phyloP scores from a whole-genome alignment of 805 yeast genomes.

The Candida montana region DNA sequence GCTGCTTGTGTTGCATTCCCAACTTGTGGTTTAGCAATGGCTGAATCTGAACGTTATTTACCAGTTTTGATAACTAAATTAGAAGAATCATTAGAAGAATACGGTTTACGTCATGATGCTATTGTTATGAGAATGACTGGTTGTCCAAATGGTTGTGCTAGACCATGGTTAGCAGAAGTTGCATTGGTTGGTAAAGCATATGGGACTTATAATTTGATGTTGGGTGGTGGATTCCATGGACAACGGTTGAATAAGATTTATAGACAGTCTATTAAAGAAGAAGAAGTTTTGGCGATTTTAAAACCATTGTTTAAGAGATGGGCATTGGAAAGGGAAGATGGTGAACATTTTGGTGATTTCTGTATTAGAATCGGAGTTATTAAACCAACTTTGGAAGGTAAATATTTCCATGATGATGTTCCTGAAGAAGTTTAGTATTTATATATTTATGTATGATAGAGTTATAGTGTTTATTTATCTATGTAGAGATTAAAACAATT shows the following conservation, averaged over 20 bases:
- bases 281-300: constrained; percentile 71
- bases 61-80: constrained; percentile 78
- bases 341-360: constrained; percentile 95
- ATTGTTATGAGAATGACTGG: constrained; percentile 98
- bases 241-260: constrained; percentile 87
- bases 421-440: constrained; percentile 42
- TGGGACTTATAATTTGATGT: constrained; percentile 87
- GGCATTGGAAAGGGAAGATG: constrained; percentile 86
- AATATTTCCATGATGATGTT: constrained; percentile 89
- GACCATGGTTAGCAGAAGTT: constrained; percentile 97
- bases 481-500: no score
- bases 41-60: constrained; percentile 86
- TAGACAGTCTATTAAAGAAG: constrained; percentile 84
- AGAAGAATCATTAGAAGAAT: constrained; percentile 83
- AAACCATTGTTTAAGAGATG: constrained; percentile 89
- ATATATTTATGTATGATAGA: neutral
- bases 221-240: constrained; percentile 96
- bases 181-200: constrained; percentile 94
- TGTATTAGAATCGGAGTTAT: constrained; percentile 82
- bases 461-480: no score
- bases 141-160: constrained; percentile 97
- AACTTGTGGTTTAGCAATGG: constrained; percentile 98
- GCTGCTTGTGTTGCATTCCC: constrained; percentile 98
- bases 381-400: constrained; percentile 85
- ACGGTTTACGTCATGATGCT: constrained; percentile 90